Base-by-base conservation (phyloP, 129 eudicot genomes). In the Escallonia herrerae region DNA sequence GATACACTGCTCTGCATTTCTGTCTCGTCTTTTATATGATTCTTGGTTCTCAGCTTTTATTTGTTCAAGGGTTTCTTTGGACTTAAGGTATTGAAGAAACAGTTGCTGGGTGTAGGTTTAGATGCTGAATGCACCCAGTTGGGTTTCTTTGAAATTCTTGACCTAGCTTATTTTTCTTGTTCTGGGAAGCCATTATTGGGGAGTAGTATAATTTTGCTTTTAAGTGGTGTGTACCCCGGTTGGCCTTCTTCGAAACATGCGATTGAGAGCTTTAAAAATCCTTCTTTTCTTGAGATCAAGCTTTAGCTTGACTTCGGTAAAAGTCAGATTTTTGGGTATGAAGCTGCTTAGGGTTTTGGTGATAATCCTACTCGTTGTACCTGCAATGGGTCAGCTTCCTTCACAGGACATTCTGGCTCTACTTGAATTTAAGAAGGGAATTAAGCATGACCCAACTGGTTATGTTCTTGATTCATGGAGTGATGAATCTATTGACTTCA, bases 401-500 rank as follows among this genome's bases (percentile, higher is more conserved):
- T 94, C 99, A 13, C 99, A 87, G 60, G 99, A 94, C 61, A 89
- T 89, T 40, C 60, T 94, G 75, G 82, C 97, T 15, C 72, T 94
- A 46, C 95, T 94, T 56, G 95, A 89, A 64, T 94, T 94, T 69
- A 94, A 86, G 73, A 94, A 94, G 76, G 99, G 97, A 44, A 89
- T 94, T 62, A 86, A 79, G 40, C 97, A 84, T 71, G 99, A 94
- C 80, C 99, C 99, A 15, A 84, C 97, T 0, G 95, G 94, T 15
- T 94, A 72, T 69, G 97, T 94, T 38, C 76, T 94, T 5, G 62
- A 82, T 74, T 94, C 99, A 43, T 89, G 99, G 99, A 94, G 86
- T 68, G 99, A 94, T 60, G 97, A 94, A 77, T 94, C 97, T 0
- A 94, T 94, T 68, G 97, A 94, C 72, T 94, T 94, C 74, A 89